Base-by-base conservation (phyloP, 164 flowering plant species). In the Akebia trifoliata region DNA sequence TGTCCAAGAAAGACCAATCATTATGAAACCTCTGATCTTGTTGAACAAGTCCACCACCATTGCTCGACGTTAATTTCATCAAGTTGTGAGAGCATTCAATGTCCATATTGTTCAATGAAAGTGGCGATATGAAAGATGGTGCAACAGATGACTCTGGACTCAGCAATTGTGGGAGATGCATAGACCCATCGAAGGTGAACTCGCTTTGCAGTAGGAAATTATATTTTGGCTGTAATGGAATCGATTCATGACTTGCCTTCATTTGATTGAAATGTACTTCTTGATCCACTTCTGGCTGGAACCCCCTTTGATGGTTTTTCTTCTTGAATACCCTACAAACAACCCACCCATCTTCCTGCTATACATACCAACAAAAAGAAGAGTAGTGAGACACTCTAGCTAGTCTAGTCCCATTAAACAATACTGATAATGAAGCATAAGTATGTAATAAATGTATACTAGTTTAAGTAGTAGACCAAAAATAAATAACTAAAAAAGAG, bases 301-400 rank as follows among this genome's bases (percentile, higher is more conserved):
- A 65, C 18, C 64, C 69, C 62, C 71, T 70, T 35, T 52, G 69
- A 28, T 71, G 73, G 47, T 51, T 78, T 71, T 84, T 84, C 72
- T 84, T 84, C 75, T 74, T 81, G 82, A 87, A 87, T n/a, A 87
- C 89, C 60, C 95, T 68, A 57, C 95, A 87, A 8, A 87, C 89
- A 22, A 87, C 95, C 95, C 95, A 87, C 0, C 95, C 95, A 64
- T 85, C 95, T 66, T 87, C 95, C 82, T 84, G 85, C 69, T 50
- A 37, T 24, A 51, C 26, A 5, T 47, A 30, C 4, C 4, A 24
- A 8, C 18, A 20, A 28, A 4, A 49, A 38, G 43, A 21, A 38
- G 9, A 6, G 15, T 21, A 6, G 24, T n/a, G n/a, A n/a, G n/a
- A n/a, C n/a, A n/a, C n/a, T n/a, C n/a, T n/a, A n/a, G n/a, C n/a